phyloP scores from a whole-genome alignment of 2,329 filamentous ascomycete species.

The Nothopassalora personata region DNA sequence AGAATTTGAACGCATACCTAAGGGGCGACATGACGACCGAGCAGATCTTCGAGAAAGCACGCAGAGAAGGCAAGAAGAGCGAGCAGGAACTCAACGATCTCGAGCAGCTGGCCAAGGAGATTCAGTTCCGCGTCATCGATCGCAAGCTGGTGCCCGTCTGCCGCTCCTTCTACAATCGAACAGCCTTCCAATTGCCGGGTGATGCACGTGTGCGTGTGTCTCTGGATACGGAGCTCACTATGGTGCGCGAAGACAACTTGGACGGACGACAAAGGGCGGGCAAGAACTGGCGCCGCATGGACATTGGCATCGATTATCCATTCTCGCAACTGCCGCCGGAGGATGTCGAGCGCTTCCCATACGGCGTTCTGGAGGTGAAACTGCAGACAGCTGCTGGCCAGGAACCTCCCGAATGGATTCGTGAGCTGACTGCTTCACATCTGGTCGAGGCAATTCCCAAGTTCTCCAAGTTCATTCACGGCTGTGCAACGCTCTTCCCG shows the following conservation, averaged over 20 bases:
- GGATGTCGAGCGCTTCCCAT: slow-evolving; percentile 88
- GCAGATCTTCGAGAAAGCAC: slow-evolving; percentile 91
- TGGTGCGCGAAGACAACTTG: slow-evolving; percentile 91
- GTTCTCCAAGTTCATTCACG: slow-evolving; percentile 99
- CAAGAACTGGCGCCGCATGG: slow-evolving; percentile 92
- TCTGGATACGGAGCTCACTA: slow-evolving; percentile 89
- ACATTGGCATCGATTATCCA: slow-evolving; percentile 93
- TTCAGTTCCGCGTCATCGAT: slow-evolving; percentile 88
- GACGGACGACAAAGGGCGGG: slow-evolving; percentile 72
- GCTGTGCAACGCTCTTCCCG: slow-evolving; percentile 81
- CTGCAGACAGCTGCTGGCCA: slow-evolving; percentile 93
- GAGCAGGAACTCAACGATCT: slow-evolving; percentile 87
- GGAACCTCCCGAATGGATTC: slow-evolving; percentile 93
- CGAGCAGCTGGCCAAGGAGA: slow-evolving; percentile 81
- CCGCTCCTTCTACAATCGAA: slow-evolving; percentile 95
- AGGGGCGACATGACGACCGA: slow-evolving; percentile 76
- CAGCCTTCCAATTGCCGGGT: slow-evolving; percentile 92
- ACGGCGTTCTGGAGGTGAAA: slow-evolving; percentile 94
- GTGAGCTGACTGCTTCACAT: slow-evolving; percentile 86
- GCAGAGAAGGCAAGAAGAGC: slow-evolving; percentile 90
- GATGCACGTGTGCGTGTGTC: slow-evolving; percentile 96
- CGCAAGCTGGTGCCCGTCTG: slow-evolving; percentile 84
- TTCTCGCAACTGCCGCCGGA: slow-evolving; percentile 81
- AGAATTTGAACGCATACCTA: slow-evolving; percentile 90
- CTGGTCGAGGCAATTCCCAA: slow-evolving; percentile 98